Conservation (phyloP, 2,329 filamentous ascomycete genomes). For the Teratosphaeria pseudoeucalypti region DNA sequence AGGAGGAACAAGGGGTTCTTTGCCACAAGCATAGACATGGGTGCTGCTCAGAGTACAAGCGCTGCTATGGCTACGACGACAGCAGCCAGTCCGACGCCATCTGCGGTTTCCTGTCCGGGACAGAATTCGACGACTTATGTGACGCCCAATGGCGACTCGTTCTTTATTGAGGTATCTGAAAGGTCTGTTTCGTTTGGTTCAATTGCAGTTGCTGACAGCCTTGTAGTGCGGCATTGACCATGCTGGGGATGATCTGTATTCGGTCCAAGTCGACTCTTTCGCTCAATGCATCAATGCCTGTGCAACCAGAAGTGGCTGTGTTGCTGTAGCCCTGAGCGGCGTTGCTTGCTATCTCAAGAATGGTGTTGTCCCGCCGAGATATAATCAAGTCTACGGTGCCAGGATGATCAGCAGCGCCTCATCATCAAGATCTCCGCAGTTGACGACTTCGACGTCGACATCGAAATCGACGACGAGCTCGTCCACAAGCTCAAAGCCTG, state of each 20-base stretch:
- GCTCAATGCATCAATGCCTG: slow-evolving; percentile 19
- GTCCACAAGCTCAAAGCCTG: neutral
- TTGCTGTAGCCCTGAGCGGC: slow-evolving; percentile 15
- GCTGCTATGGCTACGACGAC: neutral
- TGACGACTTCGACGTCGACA: neutral
- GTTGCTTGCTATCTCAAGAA: neutral
- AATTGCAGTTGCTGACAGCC: neutral
- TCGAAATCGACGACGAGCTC: neutral
- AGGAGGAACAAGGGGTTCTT: neutral
- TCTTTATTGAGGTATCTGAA: slow-evolving; percentile 7
- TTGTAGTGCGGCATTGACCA: slow-evolving; percentile 17
- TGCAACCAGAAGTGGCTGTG: slow-evolving; percentile 16
- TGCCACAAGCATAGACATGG: neutral
- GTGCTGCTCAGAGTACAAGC: neutral
- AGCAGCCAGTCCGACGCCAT: neutral
- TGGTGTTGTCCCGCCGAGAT: neutral
- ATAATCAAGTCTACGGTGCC: neutral
- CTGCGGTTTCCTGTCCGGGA: slow-evolving; percentile 9
- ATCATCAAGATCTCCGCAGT: neutral
- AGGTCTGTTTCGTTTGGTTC: neutral
- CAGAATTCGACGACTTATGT: slow-evolving; percentile 10
- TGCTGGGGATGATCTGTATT: slow-evolving; percentile 17
- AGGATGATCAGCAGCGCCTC: neutral
- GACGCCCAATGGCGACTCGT: slow-evolving; percentile 6
- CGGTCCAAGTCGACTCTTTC: slow-evolving; percentile 10